Conservation (phyloP, 805 yeast genomes). For the Saccharomyces jurei region DNA sequence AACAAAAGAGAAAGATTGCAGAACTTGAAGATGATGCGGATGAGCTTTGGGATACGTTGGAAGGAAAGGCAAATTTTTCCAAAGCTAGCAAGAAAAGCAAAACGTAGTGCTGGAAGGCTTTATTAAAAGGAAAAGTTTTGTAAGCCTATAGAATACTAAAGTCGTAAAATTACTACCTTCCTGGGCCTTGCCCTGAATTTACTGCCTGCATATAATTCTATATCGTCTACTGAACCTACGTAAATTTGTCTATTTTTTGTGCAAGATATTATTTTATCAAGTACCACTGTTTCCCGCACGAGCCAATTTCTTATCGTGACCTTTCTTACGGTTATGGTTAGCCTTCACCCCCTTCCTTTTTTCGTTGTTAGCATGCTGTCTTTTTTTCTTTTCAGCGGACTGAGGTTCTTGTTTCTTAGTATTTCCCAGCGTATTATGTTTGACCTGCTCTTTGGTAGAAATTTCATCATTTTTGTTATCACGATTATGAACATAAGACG, state of each 20-base stretch:
- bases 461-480: conserved; percentile 5
- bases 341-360: conserved; percentile 49
- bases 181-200: neutral
- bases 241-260: neutral
- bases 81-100: neutral
- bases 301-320: conserved; percentile 48
- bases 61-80: conserved; percentile 4
- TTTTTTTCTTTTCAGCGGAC: conserved; percentile 21
- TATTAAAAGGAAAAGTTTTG: neutral
- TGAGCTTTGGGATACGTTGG: conserved; percentile 26
- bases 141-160: neutral
- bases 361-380: conserved; percentile 39
- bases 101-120: neutral
- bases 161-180: neutral
- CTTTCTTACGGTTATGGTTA: conserved; percentile 59
- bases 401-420: conserved; percentile 2
- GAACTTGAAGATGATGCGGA: conserved; percentile 32
- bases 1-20: conserved; percentile 34
- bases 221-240: neutral
- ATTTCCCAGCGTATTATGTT: neutral
- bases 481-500: conserved; percentile 24
- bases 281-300: conserved; percentile 3
- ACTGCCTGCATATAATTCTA: neutral
- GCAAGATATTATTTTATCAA: neutral
- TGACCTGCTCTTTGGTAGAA: neutral